Percentiles rank a stretch among this genome's conserved stretches.
Conservation (phyloP, 2,329 filamentous ascomycete species). For the Tolypocladium endophyticum region DNA sequence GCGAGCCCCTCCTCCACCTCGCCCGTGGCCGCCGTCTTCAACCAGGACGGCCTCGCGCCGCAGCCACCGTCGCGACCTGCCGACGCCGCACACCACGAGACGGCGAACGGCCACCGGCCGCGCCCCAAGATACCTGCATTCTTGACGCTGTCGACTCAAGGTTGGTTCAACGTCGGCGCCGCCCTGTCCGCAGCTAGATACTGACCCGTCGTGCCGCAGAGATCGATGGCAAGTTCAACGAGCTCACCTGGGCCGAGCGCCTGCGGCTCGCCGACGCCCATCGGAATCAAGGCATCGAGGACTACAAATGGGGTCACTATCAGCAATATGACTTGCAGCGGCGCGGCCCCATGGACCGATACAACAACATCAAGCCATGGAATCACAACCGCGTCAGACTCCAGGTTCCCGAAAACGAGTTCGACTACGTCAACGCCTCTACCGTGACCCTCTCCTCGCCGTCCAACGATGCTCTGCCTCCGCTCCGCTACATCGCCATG, state of each 20-base stretch:
- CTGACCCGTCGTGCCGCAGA: constrained; percentile 20
- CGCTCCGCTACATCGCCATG: constrained; percentile 74
- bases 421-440: constrained; percentile 78
- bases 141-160: constrained; percentile 23
- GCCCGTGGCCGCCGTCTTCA: constrained; percentile 20
- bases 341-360: constrained; percentile 57
- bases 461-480: constrained; percentile 23
- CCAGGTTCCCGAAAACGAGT: constrained; percentile 59
- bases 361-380: constrained; percentile 84
- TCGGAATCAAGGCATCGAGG: constrained; percentile 21
- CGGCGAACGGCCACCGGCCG: constrained; percentile 2
- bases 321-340: constrained; percentile 20
- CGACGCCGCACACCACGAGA: constrained; percentile 6
- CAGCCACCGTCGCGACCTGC: constrained; percentile 6
- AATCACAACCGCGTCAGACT: constrained; percentile 76
- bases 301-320: constrained; percentile 23
- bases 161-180: constrained; percentile 13
- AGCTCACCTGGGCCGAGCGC: constrained; percentile 43
- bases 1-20: constrained; percentile 17
- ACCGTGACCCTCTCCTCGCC: constrained; percentile 48
- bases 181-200: background rate
- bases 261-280: constrained; percentile 30
- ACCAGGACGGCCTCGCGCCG: constrained; percentile 23
- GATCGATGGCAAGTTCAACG: constrained; percentile 39
- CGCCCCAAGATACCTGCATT: constrained; percentile 26